These are phyloP conservation scores for Fonsecaea nubica DNA, from an alignment of 2,329 filamentous ascomycete species.

Conservation along the genomic window DNA sequence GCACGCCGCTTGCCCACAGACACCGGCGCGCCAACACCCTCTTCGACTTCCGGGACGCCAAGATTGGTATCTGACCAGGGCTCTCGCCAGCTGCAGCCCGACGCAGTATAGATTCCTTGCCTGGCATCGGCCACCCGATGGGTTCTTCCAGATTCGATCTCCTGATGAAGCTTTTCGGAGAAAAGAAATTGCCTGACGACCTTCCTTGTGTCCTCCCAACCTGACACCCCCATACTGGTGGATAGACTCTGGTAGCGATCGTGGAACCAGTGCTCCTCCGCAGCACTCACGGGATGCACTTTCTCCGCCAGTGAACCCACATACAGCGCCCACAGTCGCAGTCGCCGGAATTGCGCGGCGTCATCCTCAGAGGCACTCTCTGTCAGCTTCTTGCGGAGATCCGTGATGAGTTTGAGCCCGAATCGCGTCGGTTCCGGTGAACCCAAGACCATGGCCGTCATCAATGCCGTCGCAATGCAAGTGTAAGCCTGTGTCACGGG, in stretches of 20 bases:
- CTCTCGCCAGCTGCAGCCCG: slow-evolving; percentile 38
- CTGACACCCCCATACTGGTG: slow-evolving; percentile 20
- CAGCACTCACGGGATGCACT: slow-evolving; percentile 28
- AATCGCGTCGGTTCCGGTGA: slow-evolving; percentile 39
- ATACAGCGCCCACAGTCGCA: slow-evolving; percentile 37
- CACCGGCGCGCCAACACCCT: slow-evolving; percentile 17
- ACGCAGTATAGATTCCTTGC: slow-evolving; percentile 36
- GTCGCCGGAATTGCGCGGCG: slow-evolving; percentile 19
- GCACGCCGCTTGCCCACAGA: slow-evolving; percentile 28
- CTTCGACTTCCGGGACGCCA: slow-evolving; percentile 8
- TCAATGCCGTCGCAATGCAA: slow-evolving; percentile 32
- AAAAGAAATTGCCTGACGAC: slow-evolving; percentile 35
- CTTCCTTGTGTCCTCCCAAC: slow-evolving; percentile 35
- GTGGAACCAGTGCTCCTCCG: slow-evolving; percentile 31
- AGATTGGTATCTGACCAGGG: slow-evolving; percentile 28
- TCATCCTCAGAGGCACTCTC: slow-evolving; percentile 28
- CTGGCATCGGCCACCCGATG: slow-evolving; percentile 32
- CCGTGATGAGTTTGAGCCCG: slow-evolving; percentile 34
- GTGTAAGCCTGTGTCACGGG: slow-evolving; percentile 34
- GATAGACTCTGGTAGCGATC: slow-evolving; percentile 19
- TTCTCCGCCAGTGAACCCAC: slow-evolving; percentile 36
- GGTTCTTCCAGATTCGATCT: slow-evolving; percentile 29
- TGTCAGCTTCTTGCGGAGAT: slow-evolving; percentile 29
- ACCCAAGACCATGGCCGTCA: slow-evolving; percentile 36
- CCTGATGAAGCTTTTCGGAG: slow-evolving; percentile 34